Evolutionary conservation across 2,329 filamentous ascomycete species (phyloP), one percentile per base, ranked within the genome.

Genomic region (Pyrenophora graminea): DNA sequence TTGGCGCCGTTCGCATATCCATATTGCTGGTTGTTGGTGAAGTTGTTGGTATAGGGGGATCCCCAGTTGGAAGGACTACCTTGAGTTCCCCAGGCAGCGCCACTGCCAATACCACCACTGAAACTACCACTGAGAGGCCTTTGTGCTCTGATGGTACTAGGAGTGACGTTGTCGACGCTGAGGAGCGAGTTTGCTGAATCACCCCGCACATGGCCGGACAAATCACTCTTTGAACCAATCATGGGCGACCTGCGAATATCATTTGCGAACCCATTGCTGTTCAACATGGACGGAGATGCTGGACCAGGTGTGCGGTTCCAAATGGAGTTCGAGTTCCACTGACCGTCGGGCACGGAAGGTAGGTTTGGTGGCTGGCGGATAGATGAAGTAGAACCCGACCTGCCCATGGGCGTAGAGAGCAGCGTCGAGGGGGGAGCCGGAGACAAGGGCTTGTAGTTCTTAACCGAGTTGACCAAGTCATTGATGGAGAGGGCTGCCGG

Each of bases 151-250:
- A 45, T 48, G 1, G 50, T 46, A 8, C 37, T 59, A n/a, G 59
- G 52, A 7, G 59, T 55, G 8, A 52, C 49, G 25, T 39, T 55
- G 6, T 70, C 68, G 9, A 59, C 56, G 47, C 74, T 77, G 50
- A 73, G 69, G 41, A 73, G 61, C 36, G 76, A 78, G 58, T 69
- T 73, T 13, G 67, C 66, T 47, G 77, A 79, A 43, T 72, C 72
- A n/a, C 72, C 72, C 36, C 77, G 76, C 13, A 74, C 73, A 56
- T 79, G 76, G 3, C 70, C 68, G 33, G 71, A 63, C 18, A 71
- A 61, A 21, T 62, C 57, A 39, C 69, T 61, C 12, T 66, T 66
- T 19, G 69, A 55, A 12, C 68, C 70, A 33, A 52, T 65, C 38
- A 69, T 59, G 1, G 74, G 71, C 27, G 74, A 72, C 17, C 61